Conservation (phyloP, 305 asterid species). For the Fraxinus baroniana region DNA sequence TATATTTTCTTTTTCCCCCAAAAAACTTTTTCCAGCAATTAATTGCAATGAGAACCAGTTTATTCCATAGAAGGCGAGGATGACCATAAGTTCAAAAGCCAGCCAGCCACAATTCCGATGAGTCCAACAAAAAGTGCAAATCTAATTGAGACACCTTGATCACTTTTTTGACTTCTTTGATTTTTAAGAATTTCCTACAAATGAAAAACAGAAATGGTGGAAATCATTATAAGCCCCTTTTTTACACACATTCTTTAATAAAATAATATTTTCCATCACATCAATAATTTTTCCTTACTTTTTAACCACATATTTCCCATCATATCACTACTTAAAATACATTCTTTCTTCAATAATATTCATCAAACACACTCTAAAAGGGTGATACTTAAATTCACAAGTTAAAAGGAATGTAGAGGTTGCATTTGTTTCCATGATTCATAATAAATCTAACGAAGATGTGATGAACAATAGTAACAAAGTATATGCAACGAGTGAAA, state of each 20-base stretch:
- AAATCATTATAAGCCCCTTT: background rate
- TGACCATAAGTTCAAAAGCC: constrained; percentile 52
- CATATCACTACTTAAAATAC: too few relatives aligned
- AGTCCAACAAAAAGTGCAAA: constrained; percentile 61
- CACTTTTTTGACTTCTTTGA: constrained; percentile 40
- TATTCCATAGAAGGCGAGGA: constrained; percentile 41
- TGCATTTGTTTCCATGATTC: background rate
- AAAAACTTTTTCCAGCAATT: background rate
- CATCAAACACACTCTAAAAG: background rate
- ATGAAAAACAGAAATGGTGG: background rate
- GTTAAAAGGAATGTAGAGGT: background rate
- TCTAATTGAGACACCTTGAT: constrained; percentile 46
- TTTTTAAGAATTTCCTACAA: constrained; percentile 55
- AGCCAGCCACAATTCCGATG: constrained; percentile 58
- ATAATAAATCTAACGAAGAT: background rate
- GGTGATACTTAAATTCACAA: background rate
- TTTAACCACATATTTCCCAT: too few relatives aligned
- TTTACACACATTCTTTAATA: too few relatives aligned
- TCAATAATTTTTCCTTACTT: too few relatives aligned
- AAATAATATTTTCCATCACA: too few relatives aligned
- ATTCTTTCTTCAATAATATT: too few relatives aligned
- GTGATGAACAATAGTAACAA: background rate
- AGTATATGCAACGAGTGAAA: background rate
- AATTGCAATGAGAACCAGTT: background rate
- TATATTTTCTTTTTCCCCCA: background rate